Base-by-base conservation (phyloP, 305 asterid genomes). In the Ajuga reptans region DNA sequence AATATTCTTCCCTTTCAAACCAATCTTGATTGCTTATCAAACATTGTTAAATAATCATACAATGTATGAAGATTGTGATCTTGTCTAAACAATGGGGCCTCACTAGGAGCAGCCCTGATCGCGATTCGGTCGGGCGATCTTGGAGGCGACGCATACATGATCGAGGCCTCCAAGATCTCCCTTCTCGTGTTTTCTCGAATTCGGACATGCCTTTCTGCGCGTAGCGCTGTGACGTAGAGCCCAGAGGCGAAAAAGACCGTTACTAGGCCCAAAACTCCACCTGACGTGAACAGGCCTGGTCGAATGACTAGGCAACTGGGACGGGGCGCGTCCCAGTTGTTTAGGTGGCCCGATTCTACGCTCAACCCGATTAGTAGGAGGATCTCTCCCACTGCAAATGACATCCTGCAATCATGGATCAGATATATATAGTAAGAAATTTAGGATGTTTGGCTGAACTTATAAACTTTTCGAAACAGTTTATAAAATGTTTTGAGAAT, bases 331-430 rank as follows among this genome's bases (percentile, higher is more conserved):
- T 42, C 84, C 98, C 98, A 92, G 27, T 84, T 75, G 5, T 78
- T 87, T 49, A 92, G 81, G 74, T 92, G 96, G 14, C 98, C 96
- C 6, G 98, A 92, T 77, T 92, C 98, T 4, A 92, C 86, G 64
- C 89, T 88, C 31, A 92, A 70, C 41, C 95, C 96, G 15, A 92
- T 82, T 11, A 92, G 77, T 46, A 92, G 68, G 70, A 90, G 66
- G 39, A 92, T 85, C 75, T 90, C 98, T 18, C 86, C 97, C 34
- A 92, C 87, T 0, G 95, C 92, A 57, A 88, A 92, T 7, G 84
- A 78, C 37, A 78, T 58, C 98, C 98, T 92, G 75, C 63, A 33
- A 5, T 34, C 8, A 36, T 36, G 42, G 42, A 36, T 36, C 3
- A 3, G 31, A 27, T 27, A 3, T n/a, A n/a, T n/a, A n/a, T n/a